Evolutionary conservation across 305 asterid species (phyloP), one percentile per base, ranked within the genome.

Genomic region (Fraxinus greggii): DNA sequence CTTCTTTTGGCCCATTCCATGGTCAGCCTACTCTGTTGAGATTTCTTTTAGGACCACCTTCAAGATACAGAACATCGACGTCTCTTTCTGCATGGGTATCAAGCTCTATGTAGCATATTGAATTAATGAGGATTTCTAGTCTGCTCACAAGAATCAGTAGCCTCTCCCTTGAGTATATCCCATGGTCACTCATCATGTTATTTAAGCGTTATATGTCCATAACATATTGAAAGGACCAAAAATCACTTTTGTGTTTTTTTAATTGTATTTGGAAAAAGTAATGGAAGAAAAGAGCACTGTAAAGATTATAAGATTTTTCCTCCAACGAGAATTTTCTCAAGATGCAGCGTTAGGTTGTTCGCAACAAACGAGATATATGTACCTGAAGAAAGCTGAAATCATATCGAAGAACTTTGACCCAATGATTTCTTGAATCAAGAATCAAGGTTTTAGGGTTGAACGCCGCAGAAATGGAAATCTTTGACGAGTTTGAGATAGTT

Each of bases 121-220:
- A 82, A 24, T 89, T 81, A 72, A 88, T 67, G 28, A 94, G 97
- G 83, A 88, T 83, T 40, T 93, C 92, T 31, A 96, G 92, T 72
- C 91, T 92, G 88, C 89, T 87, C 72, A 92, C 80, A 8, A 98
- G 99, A 84, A 95, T 95, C 83, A 95, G 88, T 77, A 95, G 88
- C 87, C 99, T 90, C 86, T 95, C 98, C 89, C 98, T 89, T 1
- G 99, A 93, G 92, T 91, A 89, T 87, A 95, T 94, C 36, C 99
- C 99, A 73, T 93, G 99, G 82, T 95, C 99, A 38, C 97, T 95
- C 96, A 95, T 92, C 99, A 93, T 95, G 86, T 95, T 95, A 85
- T 95, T 95, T 82, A 93, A 78, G 81, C 98, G 95, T 79, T 91
- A 93, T 80, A 95, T 92, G 89, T 87, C 97, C 88, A 90, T 91